Percentiles rank a stretch among this genome's conserved stretches.
Evolutionary conservation across 208 protist species (phyloP).

Genomic region (Trypanosoma congolense): DNA sequence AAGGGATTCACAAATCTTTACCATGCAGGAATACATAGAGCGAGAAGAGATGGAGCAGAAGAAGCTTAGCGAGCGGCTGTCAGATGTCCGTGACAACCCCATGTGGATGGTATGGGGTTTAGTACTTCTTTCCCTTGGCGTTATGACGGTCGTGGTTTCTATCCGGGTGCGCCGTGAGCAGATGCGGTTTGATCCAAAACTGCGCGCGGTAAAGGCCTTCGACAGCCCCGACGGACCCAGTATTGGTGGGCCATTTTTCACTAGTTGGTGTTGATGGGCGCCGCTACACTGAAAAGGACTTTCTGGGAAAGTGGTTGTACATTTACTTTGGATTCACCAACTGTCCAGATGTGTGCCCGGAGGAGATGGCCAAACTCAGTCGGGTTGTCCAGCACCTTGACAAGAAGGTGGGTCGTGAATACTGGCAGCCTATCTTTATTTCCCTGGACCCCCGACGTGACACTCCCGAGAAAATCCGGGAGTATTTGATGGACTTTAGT

Average conservation of each 20-base stretch:
- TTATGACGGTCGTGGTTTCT: slow-evolving; percentile 68
- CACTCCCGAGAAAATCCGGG: slow-evolving; percentile 57
- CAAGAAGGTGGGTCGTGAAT: slow-evolving; percentile 68
- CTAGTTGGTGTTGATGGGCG: slow-evolving; percentile 56
- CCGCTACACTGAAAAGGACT: slow-evolving; percentile 63
- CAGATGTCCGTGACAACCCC: slow-evolving; percentile 68
- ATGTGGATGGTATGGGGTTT: slow-evolving; percentile 78
- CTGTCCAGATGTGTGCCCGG: slow-evolving; percentile 95
- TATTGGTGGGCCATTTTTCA: slow-evolving; percentile 73
- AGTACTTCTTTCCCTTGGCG: slow-evolving; percentile 35
- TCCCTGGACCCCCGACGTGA: slow-evolving; percentile 92
- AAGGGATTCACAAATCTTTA: slow-evolving; percentile 75
- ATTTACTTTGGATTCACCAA: slow-evolving; percentile 97
- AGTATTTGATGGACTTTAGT: slow-evolving; percentile 91
- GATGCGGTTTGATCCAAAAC: slow-evolving; percentile 69
- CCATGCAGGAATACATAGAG: slow-evolving; percentile 77
- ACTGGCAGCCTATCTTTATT: slow-evolving; percentile 92
- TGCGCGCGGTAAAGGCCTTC: slow-evolving; percentile 69
- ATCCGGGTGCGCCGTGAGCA: slow-evolving; percentile 72
- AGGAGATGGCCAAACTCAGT: slow-evolving; percentile 93
- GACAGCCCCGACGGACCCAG: slow-evolving; percentile 62
- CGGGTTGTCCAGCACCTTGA: slow-evolving; percentile 73
- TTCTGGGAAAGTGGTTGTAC: slow-evolving; percentile 89
- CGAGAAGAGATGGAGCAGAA: slow-evolving; percentile 49
- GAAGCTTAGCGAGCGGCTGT: slow-evolving; percentile 42